A percentile compares a stretch with the other conserved stretches of the same genome.
phyloP scores from a whole-genome alignment of 1,139 yeast species.

The Lodderomyces pseudojiufengensis region DNA sequence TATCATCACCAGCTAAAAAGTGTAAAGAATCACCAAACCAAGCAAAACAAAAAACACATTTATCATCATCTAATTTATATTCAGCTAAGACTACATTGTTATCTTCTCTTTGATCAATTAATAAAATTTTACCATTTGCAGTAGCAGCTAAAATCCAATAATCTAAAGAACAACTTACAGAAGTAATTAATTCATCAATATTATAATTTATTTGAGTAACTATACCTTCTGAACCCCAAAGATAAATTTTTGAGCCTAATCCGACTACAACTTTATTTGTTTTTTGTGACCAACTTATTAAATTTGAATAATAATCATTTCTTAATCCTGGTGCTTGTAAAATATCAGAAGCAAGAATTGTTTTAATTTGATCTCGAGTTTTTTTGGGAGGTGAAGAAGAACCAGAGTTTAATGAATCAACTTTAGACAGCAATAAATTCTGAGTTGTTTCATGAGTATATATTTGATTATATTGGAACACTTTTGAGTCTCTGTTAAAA shows the following conservation, averaged over 20 bases:
- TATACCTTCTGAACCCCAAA: slow-evolving; percentile 60
- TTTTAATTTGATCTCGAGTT: neutral
- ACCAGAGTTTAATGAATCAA: too few relatives aligned
- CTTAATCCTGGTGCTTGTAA: slow-evolving; percentile 73
- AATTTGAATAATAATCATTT: slow-evolving; percentile 77
- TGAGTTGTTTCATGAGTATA: slow-evolving; percentile 1
- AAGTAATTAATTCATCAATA: slow-evolving; percentile 46
- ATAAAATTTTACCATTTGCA: slow-evolving; percentile 22
- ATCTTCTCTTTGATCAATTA: slow-evolving; percentile 19
- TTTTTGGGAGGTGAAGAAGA: slow-evolving; percentile 1
- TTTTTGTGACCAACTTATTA: slow-evolving; percentile 67
- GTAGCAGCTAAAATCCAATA: slow-evolving; percentile 54
- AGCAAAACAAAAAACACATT: slow-evolving; percentile 54
- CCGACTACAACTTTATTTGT: slow-evolving; percentile 66
- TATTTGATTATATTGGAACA: slow-evolving; percentile 24
- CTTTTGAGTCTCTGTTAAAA: slow-evolving; percentile 28
- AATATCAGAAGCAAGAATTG: slow-evolving; percentile 14
- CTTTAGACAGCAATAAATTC: neutral
- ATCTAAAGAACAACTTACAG: slow-evolving; percentile 56
- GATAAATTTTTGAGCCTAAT: slow-evolving; percentile 52
- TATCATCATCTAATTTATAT: slow-evolving; percentile 7
- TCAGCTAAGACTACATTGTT: slow-evolving; percentile 10
- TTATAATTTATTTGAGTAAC: slow-evolving; percentile 29
- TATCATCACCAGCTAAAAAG: slow-evolving; percentile 66
- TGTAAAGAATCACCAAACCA: slow-evolving; percentile 52